phyloP scores from a whole-genome alignment of 2,329 filamentous ascomycete species.

The Didymella glomerata region DNA sequence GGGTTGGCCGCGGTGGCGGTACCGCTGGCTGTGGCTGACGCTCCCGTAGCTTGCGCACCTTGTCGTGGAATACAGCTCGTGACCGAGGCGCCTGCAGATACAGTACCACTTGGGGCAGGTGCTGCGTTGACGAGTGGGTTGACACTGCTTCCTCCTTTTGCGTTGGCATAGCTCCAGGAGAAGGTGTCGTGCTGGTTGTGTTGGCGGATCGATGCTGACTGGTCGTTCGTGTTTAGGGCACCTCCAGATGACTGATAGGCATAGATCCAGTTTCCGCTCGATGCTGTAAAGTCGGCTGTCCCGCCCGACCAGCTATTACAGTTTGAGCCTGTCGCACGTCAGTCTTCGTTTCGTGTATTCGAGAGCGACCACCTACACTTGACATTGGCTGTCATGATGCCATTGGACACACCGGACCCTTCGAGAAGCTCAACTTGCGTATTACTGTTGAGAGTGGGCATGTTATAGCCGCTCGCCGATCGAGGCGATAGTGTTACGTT shows the following conservation, averaged over 20 bases:
- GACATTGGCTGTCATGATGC: conserved; percentile 65
- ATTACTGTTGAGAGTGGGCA: conserved; percentile 54
- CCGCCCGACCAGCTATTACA: conserved; percentile 63
- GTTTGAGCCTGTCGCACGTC: conserved; percentile 54
- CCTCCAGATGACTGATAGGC: conserved; percentile 56
- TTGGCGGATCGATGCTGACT: conserved; percentile 54
- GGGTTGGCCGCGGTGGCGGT: conserved; percentile 15
- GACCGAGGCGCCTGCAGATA: conserved; percentile 21
- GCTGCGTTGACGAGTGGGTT: conserved; percentile 53
- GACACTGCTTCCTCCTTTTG: conserved; percentile 58
- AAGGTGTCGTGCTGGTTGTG: conserved; percentile 57
- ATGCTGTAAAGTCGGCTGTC: conserved; percentile 58
- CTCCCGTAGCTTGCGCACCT: conserved; percentile 27
- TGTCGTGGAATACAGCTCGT: conserved; percentile 45
- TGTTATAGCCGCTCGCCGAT: conserved; percentile 53
- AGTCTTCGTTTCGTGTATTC: neutral
- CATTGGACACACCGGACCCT: conserved; percentile 62
- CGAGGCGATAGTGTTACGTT: conserved; percentile 68
- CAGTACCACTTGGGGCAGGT: conserved; percentile 32
- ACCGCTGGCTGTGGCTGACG: conserved; percentile 8
- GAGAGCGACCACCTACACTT: conserved; percentile 52
- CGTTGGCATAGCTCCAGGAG: conserved; percentile 58
- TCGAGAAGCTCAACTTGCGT: conserved; percentile 60
- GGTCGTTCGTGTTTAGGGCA: conserved; percentile 58
- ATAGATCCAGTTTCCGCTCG: conserved; percentile 61